Base-by-base conservation (phyloP, 2,329 filamentous ascomycete species). In the Albophoma yamanashiensis region DNA sequence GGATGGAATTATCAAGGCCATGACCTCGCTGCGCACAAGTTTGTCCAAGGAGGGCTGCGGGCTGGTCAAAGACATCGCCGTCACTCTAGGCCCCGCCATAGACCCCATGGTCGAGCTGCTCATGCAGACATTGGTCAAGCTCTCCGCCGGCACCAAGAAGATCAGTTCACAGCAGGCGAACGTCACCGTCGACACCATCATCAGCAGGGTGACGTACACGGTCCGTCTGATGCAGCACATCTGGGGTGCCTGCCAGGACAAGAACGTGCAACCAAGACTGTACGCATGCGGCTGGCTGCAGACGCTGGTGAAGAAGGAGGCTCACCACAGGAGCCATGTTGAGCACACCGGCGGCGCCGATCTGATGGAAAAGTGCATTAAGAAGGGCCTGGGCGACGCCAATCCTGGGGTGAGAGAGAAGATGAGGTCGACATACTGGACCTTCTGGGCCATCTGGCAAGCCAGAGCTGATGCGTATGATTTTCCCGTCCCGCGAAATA, bases 101-200 rank as follows among this genome's bases (percentile, higher is more conserved):
- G 93, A 97, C 68, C 83, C 88, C 14, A 89, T 96, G 86, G 88
- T 94, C 9, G 93, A 97, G 74, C 84, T 97, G 57, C 80, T 97
- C 27, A 84, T 97, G 75, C 92, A 96, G 69, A 88, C 85, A 36
- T 85, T 97, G 67, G 86, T 97, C 76, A 97, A 96, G 74, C 83
- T 97, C 64, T 92, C 89, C 65, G 91, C 87, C 12, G 87, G 87
- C 31, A 95, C 93, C 56, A 99, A 99, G 75, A 96, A 95, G 73
- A 96, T 99, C 66, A 87, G 85, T 60, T 91, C 91, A 0, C 88
- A 96, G 68, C 87, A 89, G 64, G 93, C 90, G 58, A 92, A 95
- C 69, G 73, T 78, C 20, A 91, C 89, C 0, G 87, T 96, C n/a
- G 88, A 94, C 65, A 85, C 81, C 25, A 87, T 99, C 58, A 83